Conservation (phyloP, 1,284 basidiomycete genomes). For the Pseudozyma sp. region DNA sequence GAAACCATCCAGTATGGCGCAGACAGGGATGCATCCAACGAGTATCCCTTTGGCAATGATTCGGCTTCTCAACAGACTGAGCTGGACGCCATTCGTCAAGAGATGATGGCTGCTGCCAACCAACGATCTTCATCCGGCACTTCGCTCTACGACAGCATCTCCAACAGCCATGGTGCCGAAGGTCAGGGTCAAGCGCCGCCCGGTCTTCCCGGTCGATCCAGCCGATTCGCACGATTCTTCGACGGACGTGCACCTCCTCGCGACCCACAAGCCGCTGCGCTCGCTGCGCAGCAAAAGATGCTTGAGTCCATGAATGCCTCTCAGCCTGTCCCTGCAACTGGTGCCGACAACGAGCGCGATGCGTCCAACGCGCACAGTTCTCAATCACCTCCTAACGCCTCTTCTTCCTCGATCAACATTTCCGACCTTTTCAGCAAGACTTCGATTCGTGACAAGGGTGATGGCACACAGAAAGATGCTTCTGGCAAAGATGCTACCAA, state of each 20-base stretch:
- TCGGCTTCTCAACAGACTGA: slow-evolving; percentile 27
- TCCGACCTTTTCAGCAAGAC: slow-evolving; percentile 50
- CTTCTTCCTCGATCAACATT: slow-evolving; percentile 47
- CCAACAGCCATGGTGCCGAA: slow-evolving; percentile 47
- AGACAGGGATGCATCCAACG: slow-evolving; percentile 28
- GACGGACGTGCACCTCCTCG: slow-evolving; percentile 47
- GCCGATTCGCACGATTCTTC: slow-evolving; percentile 68
- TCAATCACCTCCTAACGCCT: slow-evolving; percentile 33
- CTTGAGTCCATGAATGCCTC: slow-evolving; percentile 35
- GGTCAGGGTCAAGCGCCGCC: slow-evolving; percentile 35
- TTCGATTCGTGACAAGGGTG: slow-evolving; percentile 28
- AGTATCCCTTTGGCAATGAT: slow-evolving; percentile 28
- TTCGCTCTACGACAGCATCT: slow-evolving; percentile 53
- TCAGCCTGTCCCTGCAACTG: not conserved
- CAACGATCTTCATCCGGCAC: slow-evolving; percentile 37
- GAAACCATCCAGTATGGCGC: slow-evolving; percentile 13
- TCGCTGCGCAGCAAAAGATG: slow-evolving; percentile 58
- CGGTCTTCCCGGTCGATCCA: slow-evolving; percentile 60
- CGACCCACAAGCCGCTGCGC: slow-evolving; percentile 57
- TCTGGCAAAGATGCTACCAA: slow-evolving; percentile 51
- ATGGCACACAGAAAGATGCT: slow-evolving; percentile 25
- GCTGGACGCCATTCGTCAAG: slow-evolving; percentile 41
- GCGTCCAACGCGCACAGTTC: slow-evolving; percentile 13
- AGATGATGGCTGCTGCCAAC: slow-evolving; percentile 49
- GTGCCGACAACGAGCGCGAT: slow-evolving; percentile 16